Base-by-base conservation (phyloP, 257 asterid species). In the Lycium ferocissimum region DNA sequence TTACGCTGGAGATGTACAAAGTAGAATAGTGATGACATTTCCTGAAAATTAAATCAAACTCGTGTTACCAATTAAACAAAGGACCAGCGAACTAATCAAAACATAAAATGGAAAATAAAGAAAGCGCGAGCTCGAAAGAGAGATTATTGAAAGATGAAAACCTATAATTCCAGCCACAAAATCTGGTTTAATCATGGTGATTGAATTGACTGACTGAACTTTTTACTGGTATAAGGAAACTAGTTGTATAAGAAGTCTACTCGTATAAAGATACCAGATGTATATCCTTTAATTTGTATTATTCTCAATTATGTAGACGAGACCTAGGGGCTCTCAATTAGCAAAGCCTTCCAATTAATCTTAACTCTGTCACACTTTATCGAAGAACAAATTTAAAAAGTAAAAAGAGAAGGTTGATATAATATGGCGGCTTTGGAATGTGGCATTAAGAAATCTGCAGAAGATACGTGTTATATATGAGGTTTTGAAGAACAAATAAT, bases 1-100 rank as follows among this genome's bases (percentile, higher is more conserved):
- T 81, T 72, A 85, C 89, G 79, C 83, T 5, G 89, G 89, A 76
- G 91, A 86, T 58, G 80, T 85, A 37, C 83, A 76, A n/a, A 72
- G 54, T 3, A 85, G 61, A 20, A 87, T 40, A 20, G 89, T 84
- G 83, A 85, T 79, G 40, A 79, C 79, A 63, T 83, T 85, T 37
- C 87, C 90, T 85, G 63, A 15, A 57, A 57, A 57, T 57, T 57
- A 57, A 15, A 15, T 57, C 9, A 57, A 57, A 57, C 22, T 17
- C 3, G 17, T 58, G 59, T 56, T 6, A 17, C 8, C 17, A 58
- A 17, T 15, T 6, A 58, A 58, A 15, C 4, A 58, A 58, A 17
- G 63, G 63, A 58, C n/a, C 59, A 56, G 59, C 54, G 54, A 49
- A 49, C 54, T 47, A 47, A 47, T 47, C 51, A 47, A 5, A 47